Base-by-base conservation (phyloP, 768 basidiomycete genomes). In the Lanmaoa rubissima region DNA sequence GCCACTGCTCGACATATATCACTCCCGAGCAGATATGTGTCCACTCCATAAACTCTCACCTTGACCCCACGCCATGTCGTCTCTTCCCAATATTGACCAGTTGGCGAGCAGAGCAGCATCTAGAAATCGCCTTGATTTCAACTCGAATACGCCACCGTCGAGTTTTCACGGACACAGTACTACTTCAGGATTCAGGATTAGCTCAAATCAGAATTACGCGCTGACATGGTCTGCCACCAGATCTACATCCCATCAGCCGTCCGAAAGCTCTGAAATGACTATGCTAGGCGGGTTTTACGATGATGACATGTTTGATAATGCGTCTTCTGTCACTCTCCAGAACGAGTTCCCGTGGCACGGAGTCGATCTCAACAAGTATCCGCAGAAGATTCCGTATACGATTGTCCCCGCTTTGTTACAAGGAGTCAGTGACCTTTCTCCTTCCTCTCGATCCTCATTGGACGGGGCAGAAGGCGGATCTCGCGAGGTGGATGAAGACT, bases 401-500 rank as follows among this genome's bases (percentile, higher is more conserved):
- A 57, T 68, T 32, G 28, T 48, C 21, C 65, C 69, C 6, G 51
- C 16, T 1, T 51, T 69, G 10, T 52, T 72, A 42, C 61, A 64
- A 39, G 44, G 34, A 0, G n/a, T 41, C 14, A 10, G 13, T 28
- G 19, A 48, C 14, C 17, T 60, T 4, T 51, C 57, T 46, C 32
- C 53, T n/a, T 39, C 61, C 5, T 36, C 53, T 50, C 45, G 14
- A 12, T 24, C 42, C 14, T 40, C 39, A 4, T 38, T 34, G 13
- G 26, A 39, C 28, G 26, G 14, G 12, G 39, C 3, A 36, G 53
- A 44, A 17, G 24, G 9, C 16, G 50, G 21, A 11, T 21, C 24
- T 10, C 28, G 17, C n/a, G 21, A 44, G 9, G 50, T 21, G 21
- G 49, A 56, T 4, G 38, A 48, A 28, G 34, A 48, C 4, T 10